phyloP scores from a whole-genome alignment of 345 rosid species.

The Anastatica hierochuntica region DNA sequence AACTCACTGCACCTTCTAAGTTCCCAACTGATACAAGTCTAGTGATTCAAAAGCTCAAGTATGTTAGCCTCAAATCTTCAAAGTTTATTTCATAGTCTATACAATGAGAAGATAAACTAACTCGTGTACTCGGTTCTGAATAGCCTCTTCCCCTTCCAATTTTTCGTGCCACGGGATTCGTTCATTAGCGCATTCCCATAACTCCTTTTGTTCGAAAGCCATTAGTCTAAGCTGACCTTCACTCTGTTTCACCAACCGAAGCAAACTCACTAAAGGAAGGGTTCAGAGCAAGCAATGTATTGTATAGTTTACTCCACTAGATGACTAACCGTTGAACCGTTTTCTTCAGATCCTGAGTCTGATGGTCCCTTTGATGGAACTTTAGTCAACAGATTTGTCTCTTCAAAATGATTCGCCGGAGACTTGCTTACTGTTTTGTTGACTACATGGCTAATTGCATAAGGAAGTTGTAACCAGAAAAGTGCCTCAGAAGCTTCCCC shows the following conservation, averaged over 20 bases:
- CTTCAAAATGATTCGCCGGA: constrained; percentile 35
- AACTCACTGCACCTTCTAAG: constrained; percentile 85
- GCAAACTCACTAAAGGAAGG: neutral
- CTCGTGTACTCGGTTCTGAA: constrained; percentile 86
- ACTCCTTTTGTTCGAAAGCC: constrained; percentile 74
- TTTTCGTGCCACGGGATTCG: constrained; percentile 86
- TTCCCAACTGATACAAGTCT: constrained; percentile 83
- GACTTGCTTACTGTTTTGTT: constrained; percentile 43
- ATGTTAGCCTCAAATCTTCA: neutral
- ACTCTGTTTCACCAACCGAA: constrained; percentile 32
- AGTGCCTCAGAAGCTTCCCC: constrained; percentile 76
- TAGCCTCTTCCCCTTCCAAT: constrained; percentile 78
- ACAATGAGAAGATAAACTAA: constrained; percentile 27
- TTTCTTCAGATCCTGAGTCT: constrained; percentile 23
- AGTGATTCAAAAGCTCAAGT: constrained; percentile 10
- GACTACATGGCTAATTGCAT: constrained; percentile 56
- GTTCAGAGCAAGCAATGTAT: neutral
- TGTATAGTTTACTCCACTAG: neutral
- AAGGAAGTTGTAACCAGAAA: constrained; percentile 85
- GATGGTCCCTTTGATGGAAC: constrained; percentile 51
- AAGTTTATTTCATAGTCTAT: neutral
- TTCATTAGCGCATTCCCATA: constrained; percentile 65
- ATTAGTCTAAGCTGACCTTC: constrained; percentile 51
- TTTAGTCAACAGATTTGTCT: constrained; percentile 35
- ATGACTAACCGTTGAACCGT: constrained; percentile 40